Base-by-base conservation (phyloP, 306 rosid species). In the Pterocarpus santalinus region DNA sequence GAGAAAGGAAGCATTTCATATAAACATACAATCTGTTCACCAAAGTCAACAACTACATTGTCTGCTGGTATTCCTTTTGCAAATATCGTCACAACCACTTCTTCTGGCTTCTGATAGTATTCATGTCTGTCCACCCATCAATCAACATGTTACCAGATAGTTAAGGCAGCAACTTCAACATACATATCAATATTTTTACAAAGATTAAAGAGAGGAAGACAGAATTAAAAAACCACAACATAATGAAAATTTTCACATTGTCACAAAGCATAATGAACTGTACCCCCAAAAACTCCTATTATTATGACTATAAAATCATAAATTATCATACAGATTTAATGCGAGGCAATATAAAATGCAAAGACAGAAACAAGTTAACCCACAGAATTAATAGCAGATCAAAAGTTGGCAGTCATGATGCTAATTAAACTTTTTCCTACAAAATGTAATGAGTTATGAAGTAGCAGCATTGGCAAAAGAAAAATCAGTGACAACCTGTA, bases 81-180 rank as follows among this genome's bases (percentile, higher is more conserved):
- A 76, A 96, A 92, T 81, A 96, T 86, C 14, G 99, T 92, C 81
- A 93, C 73, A 34, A 96, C 97, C 88, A 84, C 97, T 87, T 96
- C 99, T 3, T 90, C 99, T 35, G 92, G 89, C 85, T 86, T 92
- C 89, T 96, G 99, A 89, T 90, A 96, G 88, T 65, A 90, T 80
- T 93, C 99, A 84, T 96, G 97, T 86, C 99, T 96, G 90, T 80
- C 67, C 71, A 36, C 49, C 71, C 77, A 87, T 44, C 53, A 77
- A 75, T 38, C 66, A 83, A 63, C 53, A 72, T 28, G 77, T 72
- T 53, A 73, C 16, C 60, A 79, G 43, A 30, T 22, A 49, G 41
- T 80, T 73, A 63, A 81, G 61, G 72, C 33, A 64, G 47, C 35
- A 82, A 44, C 49, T 34, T 49, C 43, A 15, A 64, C 58, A n/a